Evolutionary conservation across 768 basidiomycete genomes (phyloP), one percentile per base, ranked within the genome.

Genomic region (Rubroboletus satanas): DNA sequence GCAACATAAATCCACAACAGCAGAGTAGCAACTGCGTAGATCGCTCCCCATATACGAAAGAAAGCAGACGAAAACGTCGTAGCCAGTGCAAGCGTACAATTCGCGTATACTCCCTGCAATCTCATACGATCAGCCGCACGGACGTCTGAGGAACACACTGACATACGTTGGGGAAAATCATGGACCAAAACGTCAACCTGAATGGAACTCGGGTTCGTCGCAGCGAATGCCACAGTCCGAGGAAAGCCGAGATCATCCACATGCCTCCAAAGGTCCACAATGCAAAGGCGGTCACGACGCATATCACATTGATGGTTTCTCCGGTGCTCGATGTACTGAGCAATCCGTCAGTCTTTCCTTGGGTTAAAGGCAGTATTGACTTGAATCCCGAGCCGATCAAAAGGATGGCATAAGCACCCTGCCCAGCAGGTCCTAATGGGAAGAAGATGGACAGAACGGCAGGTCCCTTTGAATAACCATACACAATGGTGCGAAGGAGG

Each of bases 401-500:
- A 17, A 84, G 70, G 36, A 84, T 65, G 2, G 81, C 74, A 58
- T 77, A 83, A 2, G 83, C 84, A 10, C 83, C 79, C 64, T 90
- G 88, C 23, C 83, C 87, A 50, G 80, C 79, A 0, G 89, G 87
- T 4, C 90, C 90, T 2, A 90, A 68, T 0, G 88, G 87, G n/a
- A 91, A 75, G 67, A 90, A 90, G 5, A 80, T 74, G 6, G 83
- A 83, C 53, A 87, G 68, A 46, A 86, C 74, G 14, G 68, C 68
- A 4, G 64, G 62, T 23, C 78, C 79, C 5, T 73, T 70, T 1
- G 83, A 78, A 47, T 82, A 73, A 9, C 84, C 85, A 61, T 82
- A 64, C 10, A 82, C 57, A 51, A 87, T 77, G 10, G 86, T 74
- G 8, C 85, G 81, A 36, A 80, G 65, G 36, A 88, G 65, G 64